Percentiles rank a stretch among this genome's conserved stretches.
Conservation (phyloP, 1,139 yeast species). For the Protomyces macrosporus region DNA sequence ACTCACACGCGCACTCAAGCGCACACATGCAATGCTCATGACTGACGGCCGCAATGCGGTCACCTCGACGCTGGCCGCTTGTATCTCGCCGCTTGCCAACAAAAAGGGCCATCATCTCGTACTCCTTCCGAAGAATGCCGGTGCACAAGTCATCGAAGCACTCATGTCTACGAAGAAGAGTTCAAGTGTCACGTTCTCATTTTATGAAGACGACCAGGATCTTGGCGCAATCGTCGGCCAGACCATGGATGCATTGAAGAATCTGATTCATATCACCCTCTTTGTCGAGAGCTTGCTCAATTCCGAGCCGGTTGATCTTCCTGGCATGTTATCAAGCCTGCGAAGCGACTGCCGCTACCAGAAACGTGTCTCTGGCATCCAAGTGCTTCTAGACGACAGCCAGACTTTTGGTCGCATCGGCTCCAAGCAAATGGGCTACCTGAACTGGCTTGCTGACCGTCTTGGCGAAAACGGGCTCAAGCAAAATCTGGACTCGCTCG, state of each 20-base stretch:
- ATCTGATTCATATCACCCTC: constrained; percentile 6
- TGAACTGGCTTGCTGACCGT: background rate
- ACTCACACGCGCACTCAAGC: background rate
- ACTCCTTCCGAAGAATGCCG: constrained; percentile 3
- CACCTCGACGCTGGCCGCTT: constrained; percentile 19
- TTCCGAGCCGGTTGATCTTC: background rate
- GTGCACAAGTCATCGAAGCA: constrained; percentile 4
- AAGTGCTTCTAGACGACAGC: constrained; percentile 15
- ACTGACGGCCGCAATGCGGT: constrained; percentile 20
- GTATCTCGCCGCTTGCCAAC: constrained; percentile 8
- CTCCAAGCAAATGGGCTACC: constrained; percentile 3
- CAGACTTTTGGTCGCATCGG: constrained; percentile 2
- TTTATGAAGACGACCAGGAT: background rate
- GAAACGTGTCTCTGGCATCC: constrained; percentile 3
- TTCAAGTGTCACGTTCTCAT: background rate
- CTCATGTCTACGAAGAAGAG: constrained; percentile 16
- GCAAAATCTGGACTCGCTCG: background rate
- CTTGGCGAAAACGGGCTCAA: background rate
- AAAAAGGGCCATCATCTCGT: constrained; percentile 12
- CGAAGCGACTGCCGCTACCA: background rate
- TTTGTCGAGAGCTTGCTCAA: background rate
- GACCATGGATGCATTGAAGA: background rate
- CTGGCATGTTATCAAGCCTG: background rate
- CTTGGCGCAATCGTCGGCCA: background rate
- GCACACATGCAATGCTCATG: constrained; percentile 6